Conservation (phyloP, 805 yeast species). For the Candida corydali region DNA sequence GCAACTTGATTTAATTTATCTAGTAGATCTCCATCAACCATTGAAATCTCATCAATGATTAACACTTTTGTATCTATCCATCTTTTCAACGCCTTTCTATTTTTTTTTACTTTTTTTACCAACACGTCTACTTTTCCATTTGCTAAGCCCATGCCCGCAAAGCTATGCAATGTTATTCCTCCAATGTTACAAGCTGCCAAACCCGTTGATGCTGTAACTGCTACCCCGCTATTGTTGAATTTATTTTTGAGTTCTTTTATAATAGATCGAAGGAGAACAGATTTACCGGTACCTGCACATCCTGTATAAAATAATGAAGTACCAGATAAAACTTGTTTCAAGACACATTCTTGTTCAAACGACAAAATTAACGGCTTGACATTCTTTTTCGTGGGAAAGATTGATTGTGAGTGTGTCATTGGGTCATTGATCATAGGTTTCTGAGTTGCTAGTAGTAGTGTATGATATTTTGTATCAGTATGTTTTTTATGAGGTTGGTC, state of each 20-base stretch:
- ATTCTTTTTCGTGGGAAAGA: background rate
- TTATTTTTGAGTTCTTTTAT: conserved; percentile 48
- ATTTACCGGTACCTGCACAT: conserved; percentile 98
- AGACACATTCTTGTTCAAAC: conserved; percentile 61
- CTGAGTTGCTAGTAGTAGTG: conserved; percentile 4
- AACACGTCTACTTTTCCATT: conserved; percentile 45
- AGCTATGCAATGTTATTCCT: conserved; percentile 73
- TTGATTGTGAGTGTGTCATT: background rate
- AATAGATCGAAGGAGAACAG: conserved; percentile 68
- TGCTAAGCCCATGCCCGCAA: conserved; percentile 75
- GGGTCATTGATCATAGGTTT: conserved; percentile 1
- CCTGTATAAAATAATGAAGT: conserved; percentile 86
- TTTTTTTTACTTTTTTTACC: conserved; percentile 49
- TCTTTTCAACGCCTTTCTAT: conserved; percentile 43
- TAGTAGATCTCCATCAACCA: conserved; percentile 69
- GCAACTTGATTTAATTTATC: conserved; percentile 64
- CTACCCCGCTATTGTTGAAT: conserved; percentile 49
- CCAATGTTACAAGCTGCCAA: conserved; percentile 80
- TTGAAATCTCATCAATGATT: conserved; percentile 74
- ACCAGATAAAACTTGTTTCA: conserved; percentile 61
- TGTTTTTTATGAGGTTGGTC: background rate
- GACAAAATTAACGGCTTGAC: conserved; percentile 37
- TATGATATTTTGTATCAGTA: background rate
- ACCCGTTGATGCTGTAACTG: conserved; percentile 83
- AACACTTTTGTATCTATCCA: conserved; percentile 60